Conservation (phyloP, 1,284 basidiomycete species). For the Fistulinella cinereoalba region DNA sequence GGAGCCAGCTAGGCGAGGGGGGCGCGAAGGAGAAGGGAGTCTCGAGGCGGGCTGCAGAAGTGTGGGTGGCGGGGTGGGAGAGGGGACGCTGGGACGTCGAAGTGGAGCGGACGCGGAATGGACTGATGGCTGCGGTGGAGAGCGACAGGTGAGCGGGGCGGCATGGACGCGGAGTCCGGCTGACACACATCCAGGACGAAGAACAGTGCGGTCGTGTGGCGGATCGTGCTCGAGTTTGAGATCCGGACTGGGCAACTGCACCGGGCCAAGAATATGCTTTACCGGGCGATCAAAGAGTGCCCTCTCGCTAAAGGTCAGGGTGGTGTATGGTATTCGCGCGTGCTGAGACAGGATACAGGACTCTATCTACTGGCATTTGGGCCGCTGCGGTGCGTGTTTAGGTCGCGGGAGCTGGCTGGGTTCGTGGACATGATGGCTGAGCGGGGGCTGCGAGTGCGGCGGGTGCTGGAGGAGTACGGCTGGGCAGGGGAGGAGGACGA, state of each 20-base stretch:
- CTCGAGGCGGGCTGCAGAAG: slow-evolving; percentile 57
- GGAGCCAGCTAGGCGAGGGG: slow-evolving; percentile 45
- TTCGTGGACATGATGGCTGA: slow-evolving; percentile 82
- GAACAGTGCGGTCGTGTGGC: slow-evolving; percentile 72
- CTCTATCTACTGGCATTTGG: slow-evolving; percentile 86
- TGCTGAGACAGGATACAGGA: slow-evolving; percentile 45
- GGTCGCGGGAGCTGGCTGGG: slow-evolving; percentile 59
- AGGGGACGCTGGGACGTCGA: slow-evolving; percentile 65
- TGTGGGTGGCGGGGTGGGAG: slow-evolving; percentile 80
- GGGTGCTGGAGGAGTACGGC: slow-evolving; percentile 62
- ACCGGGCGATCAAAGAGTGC: slow-evolving; percentile 79
- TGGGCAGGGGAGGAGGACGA: slow-evolving; percentile 42
- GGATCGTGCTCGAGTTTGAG: slow-evolving; percentile 82
- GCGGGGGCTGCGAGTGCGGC: slow-evolving; percentile 70
- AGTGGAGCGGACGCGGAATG: slow-evolving; percentile 64
- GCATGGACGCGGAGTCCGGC: not conserved
- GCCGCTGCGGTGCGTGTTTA: slow-evolving; percentile 67
- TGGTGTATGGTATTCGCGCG: slow-evolving; percentile 1
- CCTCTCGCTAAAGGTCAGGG: slow-evolving; percentile 72
- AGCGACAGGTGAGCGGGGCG: slow-evolving; percentile 54
- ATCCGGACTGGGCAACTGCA: slow-evolving; percentile 57
- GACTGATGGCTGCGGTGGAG: slow-evolving; percentile 59
- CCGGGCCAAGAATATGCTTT: slow-evolving; percentile 75
- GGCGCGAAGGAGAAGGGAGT: slow-evolving; percentile 51
- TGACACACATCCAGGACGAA: slow-evolving; percentile 51